Conservation (phyloP, 2,329 filamentous ascomycete genomes). For the Drechmeria coniospora region DNA sequence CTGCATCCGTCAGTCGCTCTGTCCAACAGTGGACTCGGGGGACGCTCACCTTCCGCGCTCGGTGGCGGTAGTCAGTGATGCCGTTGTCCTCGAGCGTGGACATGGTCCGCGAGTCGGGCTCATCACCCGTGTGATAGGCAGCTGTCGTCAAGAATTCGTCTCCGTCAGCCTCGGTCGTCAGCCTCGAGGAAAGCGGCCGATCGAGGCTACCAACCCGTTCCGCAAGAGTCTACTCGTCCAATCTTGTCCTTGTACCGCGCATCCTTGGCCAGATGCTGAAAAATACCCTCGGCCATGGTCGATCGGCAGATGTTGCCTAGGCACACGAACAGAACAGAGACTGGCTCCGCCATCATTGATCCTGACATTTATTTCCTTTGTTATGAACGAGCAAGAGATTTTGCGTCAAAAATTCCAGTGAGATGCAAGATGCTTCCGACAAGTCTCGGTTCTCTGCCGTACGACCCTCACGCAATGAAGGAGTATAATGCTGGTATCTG, state of each 20-base stretch:
- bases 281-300: constrained; percentile 93
- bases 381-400: background rate
- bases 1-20: constrained; percentile 18
- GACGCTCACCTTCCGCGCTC: constrained; percentile 59
- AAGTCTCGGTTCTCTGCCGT: too few relatives aligned
- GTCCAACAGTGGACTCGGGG: too few relatives aligned
- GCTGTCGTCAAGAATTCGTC: constrained; percentile 23
- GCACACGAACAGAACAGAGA: constrained; percentile 86
- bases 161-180: background rate
- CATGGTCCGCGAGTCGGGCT: constrained; percentile 74
- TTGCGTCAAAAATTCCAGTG: too few relatives aligned
- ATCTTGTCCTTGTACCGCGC: constrained; percentile 45
- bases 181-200: background rate
- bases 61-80: constrained; percentile 63
- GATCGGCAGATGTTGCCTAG: constrained; percentile 91
- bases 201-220: constrained; percentile 42
- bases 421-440: too few relatives aligned
- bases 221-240: constrained; percentile 66
- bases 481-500: too few relatives aligned
- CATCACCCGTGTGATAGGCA: constrained; percentile 66
- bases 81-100: constrained; percentile 57
- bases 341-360: constrained; percentile 21
- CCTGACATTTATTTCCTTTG: too few relatives aligned
- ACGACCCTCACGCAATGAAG: too few relatives aligned
- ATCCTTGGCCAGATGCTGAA: constrained; percentile 53